Evolutionary conservation across 805 yeast species (phyloP).

Genomic region (Yamadazyma takamatsuzukensis): DNA sequence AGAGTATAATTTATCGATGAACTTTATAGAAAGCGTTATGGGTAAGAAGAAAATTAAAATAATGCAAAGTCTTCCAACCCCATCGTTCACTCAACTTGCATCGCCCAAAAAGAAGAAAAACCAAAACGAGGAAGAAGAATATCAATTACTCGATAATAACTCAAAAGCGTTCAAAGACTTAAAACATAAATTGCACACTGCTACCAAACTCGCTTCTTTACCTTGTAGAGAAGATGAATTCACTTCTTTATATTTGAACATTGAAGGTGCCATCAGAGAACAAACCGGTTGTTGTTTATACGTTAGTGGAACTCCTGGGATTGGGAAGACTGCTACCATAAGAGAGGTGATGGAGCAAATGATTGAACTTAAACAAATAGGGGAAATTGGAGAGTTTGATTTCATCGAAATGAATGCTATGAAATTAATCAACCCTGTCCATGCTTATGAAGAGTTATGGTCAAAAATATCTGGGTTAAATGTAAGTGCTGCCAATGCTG

Average conservation of each 20-base stretch:
- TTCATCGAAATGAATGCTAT: slow-evolving; percentile 89
- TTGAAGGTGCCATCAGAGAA: slow-evolving; percentile 69
- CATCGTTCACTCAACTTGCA: slow-evolving; percentile 16
- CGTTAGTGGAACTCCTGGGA: slow-evolving; percentile 96
- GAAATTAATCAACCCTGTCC: slow-evolving; percentile 72
- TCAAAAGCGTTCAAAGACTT: slow-evolving; percentile 34
- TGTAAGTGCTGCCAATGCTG: slow-evolving; percentile 61
- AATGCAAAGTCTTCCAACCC: slow-evolving; percentile 1
- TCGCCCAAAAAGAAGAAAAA: slow-evolving; percentile 8
- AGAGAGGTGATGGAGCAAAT: slow-evolving; percentile 79
- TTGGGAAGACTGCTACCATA: slow-evolving; percentile 93
- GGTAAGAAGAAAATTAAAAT: slow-evolving; percentile 2
- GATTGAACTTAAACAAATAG: slow-evolving; percentile 27
- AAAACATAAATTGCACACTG: slow-evolving; percentile 41
- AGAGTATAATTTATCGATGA: slow-evolving; percentile 5
- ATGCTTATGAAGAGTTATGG: slow-evolving; percentile 84
- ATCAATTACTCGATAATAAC: slow-evolving; percentile 16
- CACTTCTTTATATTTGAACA: slow-evolving; percentile 58
- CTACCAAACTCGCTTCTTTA: slow-evolving; percentile 46
- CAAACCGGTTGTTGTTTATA: slow-evolving; percentile 81
- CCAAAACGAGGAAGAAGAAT: slow-evolving; percentile 3
- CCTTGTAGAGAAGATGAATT: slow-evolving; percentile 90
- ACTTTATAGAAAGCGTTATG: slow-evolving; percentile 4
- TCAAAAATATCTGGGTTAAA: slow-evolving; percentile 58
- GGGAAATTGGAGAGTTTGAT: slow-evolving; percentile 47